Base-by-base conservation (phyloP, 257 asterid genomes). In the Vinca minor region DNA sequence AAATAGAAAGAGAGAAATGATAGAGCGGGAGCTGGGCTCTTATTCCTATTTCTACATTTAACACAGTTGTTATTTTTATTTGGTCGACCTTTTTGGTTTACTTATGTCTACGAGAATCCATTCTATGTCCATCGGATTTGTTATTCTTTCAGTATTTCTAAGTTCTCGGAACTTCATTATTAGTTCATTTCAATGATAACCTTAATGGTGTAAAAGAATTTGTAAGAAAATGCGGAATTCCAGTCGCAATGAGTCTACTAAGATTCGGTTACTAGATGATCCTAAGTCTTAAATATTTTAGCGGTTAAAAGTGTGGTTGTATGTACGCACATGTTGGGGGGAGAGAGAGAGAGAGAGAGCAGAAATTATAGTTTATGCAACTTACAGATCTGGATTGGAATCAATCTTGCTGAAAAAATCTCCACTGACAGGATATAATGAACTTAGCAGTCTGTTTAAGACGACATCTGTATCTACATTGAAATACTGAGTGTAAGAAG, bases 371-470 rank as follows among this genome's bases (percentile, higher is more conserved):
- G 35, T 39, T 52, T 62, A 28, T 5, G 35, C 23, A 59, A 87
- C 98, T 92, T 82, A 92, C 98, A 92, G 89, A 78, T 92, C 96
- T 54, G 98, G 98, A 71, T 92, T 89, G 57, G 96, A 95, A 78
- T 89, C 95, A 69, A 89, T 92, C 75, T 87, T 92, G 82, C 76
- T 76, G 81, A 80, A 75, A 75, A 92, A 92, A 77, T 92, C 98
- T 77, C 96, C 98, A 57, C 73, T 79, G 5, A 72, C 68, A 56
- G 98, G 98, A 82, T 81, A 80, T 73, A 92, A 74, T 50, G 96
- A 85, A 77, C 96, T 89, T 65, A 89, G 54, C 87, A 92, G 65
- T 84, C 98, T 85, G 89, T 85, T 92, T 77, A 87, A 69, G 76
- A 92, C 96, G 4, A 85, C 62, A 71, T 92, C 96, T 23, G 96